phyloP scores from a whole-genome alignment of 257 asterid species.

The Sherardia arvensis region DNA sequence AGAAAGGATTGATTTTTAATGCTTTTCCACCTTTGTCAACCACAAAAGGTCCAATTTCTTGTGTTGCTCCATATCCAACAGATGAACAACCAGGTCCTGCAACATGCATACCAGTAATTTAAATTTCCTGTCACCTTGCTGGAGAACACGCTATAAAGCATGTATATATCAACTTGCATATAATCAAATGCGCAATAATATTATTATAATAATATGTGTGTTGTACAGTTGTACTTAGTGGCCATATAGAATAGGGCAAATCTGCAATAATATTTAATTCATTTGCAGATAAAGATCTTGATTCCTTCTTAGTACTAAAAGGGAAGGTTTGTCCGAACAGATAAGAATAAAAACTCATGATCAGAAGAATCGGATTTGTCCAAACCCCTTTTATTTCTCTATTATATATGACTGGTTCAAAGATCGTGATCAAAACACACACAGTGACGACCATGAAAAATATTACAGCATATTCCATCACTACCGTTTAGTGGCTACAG shows the following conservation, averaged over 20 bases:
- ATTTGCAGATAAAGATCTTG: neutral
- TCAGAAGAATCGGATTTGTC: constrained; percentile 12
- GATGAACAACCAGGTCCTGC: constrained; percentile 97
- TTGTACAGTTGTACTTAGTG: neutral
- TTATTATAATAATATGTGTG: neutral
- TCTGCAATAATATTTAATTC: neutral
- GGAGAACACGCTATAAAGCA: constrained; percentile 9
- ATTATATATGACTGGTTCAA: constrained; percentile 13
- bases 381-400: neutral
- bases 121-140: constrained; percentile 7
- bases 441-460: neutral
- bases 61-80: constrained; percentile 97
- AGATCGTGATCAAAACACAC: constrained; percentile 1
- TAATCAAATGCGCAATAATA: neutral
- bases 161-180: neutral
- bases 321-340: neutral
- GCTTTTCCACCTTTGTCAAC: constrained; percentile 43
- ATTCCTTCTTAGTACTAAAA: neutral
- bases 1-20: constrained; percentile 52
- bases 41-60: constrained; percentile 91
- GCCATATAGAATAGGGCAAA: neutral
- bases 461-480: neutral
- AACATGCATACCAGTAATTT: constrained; percentile 12
- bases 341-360: neutral
- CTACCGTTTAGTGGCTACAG: neutral